These are phyloP conservation scores for Brassica nigra DNA, from an alignment of 345 rosid species.

Conservation along the genomic window DNA sequence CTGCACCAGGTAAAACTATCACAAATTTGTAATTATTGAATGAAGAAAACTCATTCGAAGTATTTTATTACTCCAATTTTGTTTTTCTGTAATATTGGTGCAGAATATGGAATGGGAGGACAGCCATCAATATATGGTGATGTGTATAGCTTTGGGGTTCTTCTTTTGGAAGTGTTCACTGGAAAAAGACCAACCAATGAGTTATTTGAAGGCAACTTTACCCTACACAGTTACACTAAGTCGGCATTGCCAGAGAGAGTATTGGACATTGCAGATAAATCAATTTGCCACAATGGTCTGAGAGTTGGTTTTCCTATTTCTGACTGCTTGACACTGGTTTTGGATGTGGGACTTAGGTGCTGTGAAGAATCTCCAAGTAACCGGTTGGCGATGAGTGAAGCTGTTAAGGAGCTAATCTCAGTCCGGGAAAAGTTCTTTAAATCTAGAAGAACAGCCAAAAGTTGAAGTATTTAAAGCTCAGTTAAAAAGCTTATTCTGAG, in stretches of 20 bases:
- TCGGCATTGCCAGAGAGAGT: background rate
- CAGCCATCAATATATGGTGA: background rate
- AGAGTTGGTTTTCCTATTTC: background rate
- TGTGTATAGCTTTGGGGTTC: background rate
- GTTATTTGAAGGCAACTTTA: background rate
- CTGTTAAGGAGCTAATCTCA: background rate
- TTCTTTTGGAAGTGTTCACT: background rate
- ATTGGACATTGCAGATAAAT: background rate
- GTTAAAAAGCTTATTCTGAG: background rate
- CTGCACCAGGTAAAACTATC: background rate
- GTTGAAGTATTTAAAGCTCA: background rate
- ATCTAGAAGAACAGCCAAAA: background rate
- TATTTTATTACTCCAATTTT: background rate
- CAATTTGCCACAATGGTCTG: background rate
- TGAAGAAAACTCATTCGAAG: background rate
- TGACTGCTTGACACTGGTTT: background rate
- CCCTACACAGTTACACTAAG: background rate
- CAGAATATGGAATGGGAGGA: background rate
- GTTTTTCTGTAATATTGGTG: background rate
- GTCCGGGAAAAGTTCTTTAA: background rate
- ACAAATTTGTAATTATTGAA: background rate
- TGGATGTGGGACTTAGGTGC: background rate
- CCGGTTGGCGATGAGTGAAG: background rate
- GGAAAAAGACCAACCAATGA: background rate
- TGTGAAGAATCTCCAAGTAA: background rate